Conservation (phyloP, 495 filamentous ascomycete genomes). For the Penicillium pulvis region DNA sequence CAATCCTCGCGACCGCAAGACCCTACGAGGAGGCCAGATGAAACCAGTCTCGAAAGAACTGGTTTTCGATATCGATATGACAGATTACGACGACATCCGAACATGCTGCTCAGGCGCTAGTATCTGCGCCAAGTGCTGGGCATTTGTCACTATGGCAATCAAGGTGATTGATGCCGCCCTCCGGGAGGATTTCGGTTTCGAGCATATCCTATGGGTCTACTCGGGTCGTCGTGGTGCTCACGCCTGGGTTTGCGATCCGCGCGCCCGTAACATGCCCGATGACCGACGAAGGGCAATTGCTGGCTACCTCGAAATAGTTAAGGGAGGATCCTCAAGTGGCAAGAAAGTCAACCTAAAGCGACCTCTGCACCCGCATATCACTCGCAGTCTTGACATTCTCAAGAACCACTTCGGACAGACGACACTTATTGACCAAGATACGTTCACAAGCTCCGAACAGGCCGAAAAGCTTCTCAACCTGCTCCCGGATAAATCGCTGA, state of each 20-base stretch:
- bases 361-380: slow-evolving; percentile 87
- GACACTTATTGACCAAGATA: slow-evolving; percentile 82
- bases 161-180: slow-evolving; percentile 86
- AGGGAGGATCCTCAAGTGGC: slow-evolving; percentile 78
- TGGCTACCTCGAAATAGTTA: slow-evolving; percentile 83
- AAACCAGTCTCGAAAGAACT: slow-evolving; percentile 90
- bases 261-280: slow-evolving; percentile 81
- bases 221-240: slow-evolving; percentile 94
- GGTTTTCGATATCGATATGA: slow-evolving; percentile 99
- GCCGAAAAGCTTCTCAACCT: slow-evolving; percentile 74
- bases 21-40: slow-evolving; percentile 57
- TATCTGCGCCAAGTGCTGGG: slow-evolving; percentile 94
- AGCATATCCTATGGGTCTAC: slow-evolving; percentile 97
- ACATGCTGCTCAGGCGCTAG: slow-evolving; percentile 93
- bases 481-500: slow-evolving; percentile 74
- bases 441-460: slow-evolving; percentile 68
- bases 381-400: slow-evolving; percentile 81
- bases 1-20: slow-evolving; percentile 93
- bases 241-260: slow-evolving; percentile 97
- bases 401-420: slow-evolving; percentile 77
- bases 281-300: slow-evolving; percentile 78
- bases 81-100: slow-evolving; percentile 95
- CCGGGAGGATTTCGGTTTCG: slow-evolving; percentile 91
- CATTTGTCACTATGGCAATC: slow-evolving; percentile 95
- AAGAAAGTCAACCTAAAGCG: slow-evolving; percentile 86